Percentiles rank a stretch among this genome's conserved stretches.
These are phyloP conservation scores for Biscogniauxia mediterranea DNA, from an alignment of 2,329 filamentous ascomycete genomes.

Conservation along the genomic window DNA sequence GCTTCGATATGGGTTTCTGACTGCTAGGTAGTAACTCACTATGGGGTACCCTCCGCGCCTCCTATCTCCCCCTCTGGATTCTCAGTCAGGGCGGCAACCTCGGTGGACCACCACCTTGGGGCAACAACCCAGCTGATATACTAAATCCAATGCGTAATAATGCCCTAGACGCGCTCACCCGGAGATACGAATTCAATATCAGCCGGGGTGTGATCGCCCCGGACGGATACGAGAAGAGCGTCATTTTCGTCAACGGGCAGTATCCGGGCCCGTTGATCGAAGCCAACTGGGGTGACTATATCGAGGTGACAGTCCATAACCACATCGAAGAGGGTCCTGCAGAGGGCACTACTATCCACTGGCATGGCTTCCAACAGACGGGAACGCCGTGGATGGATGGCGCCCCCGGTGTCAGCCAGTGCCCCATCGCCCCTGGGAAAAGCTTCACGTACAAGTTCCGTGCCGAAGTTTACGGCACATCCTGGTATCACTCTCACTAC, in stretches of 20 bases:
- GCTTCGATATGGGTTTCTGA: slow-evolving; percentile 2
- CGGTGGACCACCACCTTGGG: slow-evolving; percentile 49
- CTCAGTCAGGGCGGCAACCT: slow-evolving; percentile 11
- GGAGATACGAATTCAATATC: slow-evolving; percentile 54
- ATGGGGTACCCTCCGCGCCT: slow-evolving; percentile 35
- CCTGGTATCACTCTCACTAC: slow-evolving; percentile 63
- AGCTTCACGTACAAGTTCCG: slow-evolving; percentile 53
- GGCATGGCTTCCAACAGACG: slow-evolving; percentile 53
- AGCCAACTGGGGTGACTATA: slow-evolving; percentile 45
- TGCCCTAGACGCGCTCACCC: slow-evolving; percentile 53
- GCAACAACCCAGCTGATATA: slow-evolving; percentile 36
- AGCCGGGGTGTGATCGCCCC: slow-evolving; percentile 50
- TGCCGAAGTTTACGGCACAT: slow-evolving; percentile 53
- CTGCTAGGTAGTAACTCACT: slow-evolving; percentile 24
- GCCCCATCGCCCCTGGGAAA: slow-evolving; percentile 62
- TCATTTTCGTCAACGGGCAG: slow-evolving; percentile 47
- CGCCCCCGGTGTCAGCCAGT: slow-evolving; percentile 55
- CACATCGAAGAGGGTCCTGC: slow-evolving; percentile 25
- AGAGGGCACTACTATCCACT: slow-evolving; percentile 48
- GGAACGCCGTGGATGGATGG: slow-evolving; percentile 53
- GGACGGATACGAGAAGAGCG: slow-evolving; percentile 51
- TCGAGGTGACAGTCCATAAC: slow-evolving; percentile 33
- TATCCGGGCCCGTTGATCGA: slow-evolving; percentile 56
- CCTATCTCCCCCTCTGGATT: slow-evolving; percentile 32
- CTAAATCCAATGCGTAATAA: slow-evolving; percentile 51